Conservation (phyloP, 2,329 filamentous ascomycete species). For the Myriangium duriaei region DNA sequence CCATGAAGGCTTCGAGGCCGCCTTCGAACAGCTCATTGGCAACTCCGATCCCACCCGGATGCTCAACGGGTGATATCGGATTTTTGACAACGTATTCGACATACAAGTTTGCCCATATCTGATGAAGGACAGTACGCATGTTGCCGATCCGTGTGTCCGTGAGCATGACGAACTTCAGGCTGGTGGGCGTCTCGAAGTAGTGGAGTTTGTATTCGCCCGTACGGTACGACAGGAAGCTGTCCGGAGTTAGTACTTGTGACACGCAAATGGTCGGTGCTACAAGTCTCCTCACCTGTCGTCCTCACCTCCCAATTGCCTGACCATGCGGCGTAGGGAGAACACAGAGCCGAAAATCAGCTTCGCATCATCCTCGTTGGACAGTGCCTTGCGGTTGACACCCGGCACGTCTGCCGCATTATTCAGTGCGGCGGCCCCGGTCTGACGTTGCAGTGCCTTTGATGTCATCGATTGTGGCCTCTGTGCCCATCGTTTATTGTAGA, state of each 20-base stretch:
- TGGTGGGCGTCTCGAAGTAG: conserved; percentile 96
- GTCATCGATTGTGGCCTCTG: conserved; percentile 35
- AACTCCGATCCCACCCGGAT: conserved; percentile 48
- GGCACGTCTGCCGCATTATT: conserved; percentile 29
- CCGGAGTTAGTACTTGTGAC: conserved; percentile 15
- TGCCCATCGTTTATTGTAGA: conserved; percentile 84
- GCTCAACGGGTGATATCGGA: conserved; percentile 48
- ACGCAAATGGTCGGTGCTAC: not conserved
- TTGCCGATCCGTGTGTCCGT: conserved; percentile 81
- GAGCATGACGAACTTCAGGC: conserved; percentile 91
- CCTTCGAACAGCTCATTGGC: conserved; percentile 54
- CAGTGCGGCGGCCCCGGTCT: conserved; percentile 34
- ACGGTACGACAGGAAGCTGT: conserved; percentile 79
- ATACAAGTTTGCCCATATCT: conserved; percentile 97
- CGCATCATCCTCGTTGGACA: conserved; percentile 65
- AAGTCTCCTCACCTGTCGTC: conserved; percentile 53
- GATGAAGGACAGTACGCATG: conserved; percentile 87
- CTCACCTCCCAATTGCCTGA: conserved; percentile 81
- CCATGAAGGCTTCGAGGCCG: conserved; percentile 64
- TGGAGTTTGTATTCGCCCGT: conserved; percentile 96
- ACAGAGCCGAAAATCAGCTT: conserved; percentile 96
- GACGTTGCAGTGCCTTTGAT: conserved; percentile 36
- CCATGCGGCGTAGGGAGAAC: conserved; percentile 94
- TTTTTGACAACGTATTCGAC: conserved; percentile 77
- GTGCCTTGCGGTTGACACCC: conserved; percentile 24